Conservation (phyloP, 2,329 filamentous ascomycete genomes). For the Saccharata proteae region DNA sequence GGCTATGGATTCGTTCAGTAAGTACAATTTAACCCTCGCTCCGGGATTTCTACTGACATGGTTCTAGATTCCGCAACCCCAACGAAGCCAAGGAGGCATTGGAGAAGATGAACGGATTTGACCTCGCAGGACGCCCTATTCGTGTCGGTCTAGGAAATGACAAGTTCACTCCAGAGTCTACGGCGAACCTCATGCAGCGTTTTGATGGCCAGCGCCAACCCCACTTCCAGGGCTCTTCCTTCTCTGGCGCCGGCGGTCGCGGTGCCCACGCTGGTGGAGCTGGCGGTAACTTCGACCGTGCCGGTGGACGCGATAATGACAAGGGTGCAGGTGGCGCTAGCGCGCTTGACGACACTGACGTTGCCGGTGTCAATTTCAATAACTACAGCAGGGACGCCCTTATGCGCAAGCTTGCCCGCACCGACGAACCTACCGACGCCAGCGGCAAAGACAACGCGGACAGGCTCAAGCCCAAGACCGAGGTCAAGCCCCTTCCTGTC, state of each 20-base stretch:
- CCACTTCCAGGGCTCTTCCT: constrained; percentile 75
- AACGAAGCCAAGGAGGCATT: constrained; percentile 85
- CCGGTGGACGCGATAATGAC: constrained; percentile 76
- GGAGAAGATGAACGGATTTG: constrained; percentile 99
- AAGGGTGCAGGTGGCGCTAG: constrained; percentile 81
- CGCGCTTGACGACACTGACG: constrained; percentile 93
- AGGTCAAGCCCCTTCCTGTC: constrained; percentile 62
- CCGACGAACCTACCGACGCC: constrained; percentile 63
- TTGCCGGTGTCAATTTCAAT: constrained; percentile 97
- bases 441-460: constrained; percentile 53
- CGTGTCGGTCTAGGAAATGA: constrained; percentile 98
- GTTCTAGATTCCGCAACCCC: constrained; percentile 73
- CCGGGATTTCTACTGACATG: constrained; percentile 8
- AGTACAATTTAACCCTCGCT: constrained; percentile 30
- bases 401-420: constrained; percentile 96
- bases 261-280: constrained; percentile 66
- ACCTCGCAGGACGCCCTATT: constrained; percentile 91
- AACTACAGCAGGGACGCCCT: constrained; percentile 97
- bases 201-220: constrained; percentile 63
- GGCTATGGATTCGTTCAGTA: constrained; percentile 99
- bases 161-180: constrained; percentile 98
- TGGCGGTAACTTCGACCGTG: constrained; percentile 71
- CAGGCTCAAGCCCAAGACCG: constrained; percentile 65
- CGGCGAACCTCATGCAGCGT: constrained; percentile 80
- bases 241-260: constrained; percentile 81